Conservation (phyloP, 2,329 filamentous ascomycete genomes). For the Aspergillus fijiensis region DNA sequence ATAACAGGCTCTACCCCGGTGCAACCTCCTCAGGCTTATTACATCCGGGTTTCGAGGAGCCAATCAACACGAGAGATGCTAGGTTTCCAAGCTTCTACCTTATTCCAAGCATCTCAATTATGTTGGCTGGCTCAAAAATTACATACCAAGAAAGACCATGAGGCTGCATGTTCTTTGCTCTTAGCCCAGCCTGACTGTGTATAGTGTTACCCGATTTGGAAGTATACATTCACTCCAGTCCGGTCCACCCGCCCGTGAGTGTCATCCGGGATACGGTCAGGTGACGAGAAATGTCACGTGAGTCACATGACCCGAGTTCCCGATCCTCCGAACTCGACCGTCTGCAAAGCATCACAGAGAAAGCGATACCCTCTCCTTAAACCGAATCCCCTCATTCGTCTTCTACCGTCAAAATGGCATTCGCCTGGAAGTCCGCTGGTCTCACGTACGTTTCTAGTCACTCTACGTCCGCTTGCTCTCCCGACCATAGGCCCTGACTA, state of each 20-base stretch:
- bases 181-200: neutral
- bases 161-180: too few species aligned
- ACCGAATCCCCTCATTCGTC: slow-evolving; percentile 29
- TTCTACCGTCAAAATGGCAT: slow-evolving; percentile 72
- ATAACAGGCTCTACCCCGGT: too few species aligned
- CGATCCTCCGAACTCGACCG: slow-evolving; percentile 38
- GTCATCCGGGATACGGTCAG: neutral
- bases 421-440: slow-evolving; percentile 97
- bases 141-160: neutral
- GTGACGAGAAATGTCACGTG: slow-evolving; percentile 24
- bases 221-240: neutral
- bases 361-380: slow-evolving; percentile 28
- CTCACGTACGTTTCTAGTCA: slow-evolving; percentile 69
- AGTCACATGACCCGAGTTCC: slow-evolving; percentile 29
- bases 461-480: neutral
- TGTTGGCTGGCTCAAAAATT: neutral
- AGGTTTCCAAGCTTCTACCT: too few species aligned
- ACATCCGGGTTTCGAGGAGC: too few species aligned
- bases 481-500: slow-evolving; percentile 20
- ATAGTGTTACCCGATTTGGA: neutral
- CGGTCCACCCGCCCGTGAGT: neutral
- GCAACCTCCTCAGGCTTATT: too few species aligned
- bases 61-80: too few species aligned
- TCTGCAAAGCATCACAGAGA: slow-evolving; percentile 33
- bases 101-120: too few species aligned